Evolutionary conservation across 352 stramenopile genomes (phyloP).

Genomic region (Globisporangium recalcitrans): DNA sequence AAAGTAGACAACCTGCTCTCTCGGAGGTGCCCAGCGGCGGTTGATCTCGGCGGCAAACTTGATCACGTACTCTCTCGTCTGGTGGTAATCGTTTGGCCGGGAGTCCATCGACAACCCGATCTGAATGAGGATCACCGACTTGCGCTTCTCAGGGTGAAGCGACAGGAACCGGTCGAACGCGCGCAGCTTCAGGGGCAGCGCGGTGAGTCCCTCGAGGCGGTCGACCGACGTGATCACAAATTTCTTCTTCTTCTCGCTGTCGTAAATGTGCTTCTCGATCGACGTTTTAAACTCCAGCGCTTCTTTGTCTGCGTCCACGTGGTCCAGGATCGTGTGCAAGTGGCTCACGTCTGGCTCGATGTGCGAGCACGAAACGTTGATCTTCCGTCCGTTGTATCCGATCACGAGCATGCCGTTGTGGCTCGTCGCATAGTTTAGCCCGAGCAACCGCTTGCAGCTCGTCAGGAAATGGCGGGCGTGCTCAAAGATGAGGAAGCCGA

Average conservation of each 20-base stretch:
- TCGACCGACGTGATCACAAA: slow-evolving; percentile 90
- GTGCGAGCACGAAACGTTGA: slow-evolving; percentile 96
- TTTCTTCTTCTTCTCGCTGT: slow-evolving; percentile 28
- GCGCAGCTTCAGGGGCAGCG: slow-evolving; percentile 95
- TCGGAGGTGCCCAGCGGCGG: slow-evolving; percentile 49
- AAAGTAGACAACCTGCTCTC: slow-evolving; percentile 65
- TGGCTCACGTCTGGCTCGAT: slow-evolving; percentile 90
- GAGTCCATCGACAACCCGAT: slow-evolving; percentile 69
- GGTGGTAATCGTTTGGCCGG: slow-evolving; percentile 90
- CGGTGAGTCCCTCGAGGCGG: slow-evolving; percentile 93
- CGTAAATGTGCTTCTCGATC: slow-evolving; percentile 37
- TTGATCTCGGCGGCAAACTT: slow-evolving; percentile 93
- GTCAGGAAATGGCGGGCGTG: slow-evolving; percentile 92
- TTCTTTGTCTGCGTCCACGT: slow-evolving; percentile 35
- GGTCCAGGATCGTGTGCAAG: slow-evolving; percentile 60
- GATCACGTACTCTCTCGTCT: slow-evolving; percentile 88
- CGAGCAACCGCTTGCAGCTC: slow-evolving; percentile 90
- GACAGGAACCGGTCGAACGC: slow-evolving; percentile 94
- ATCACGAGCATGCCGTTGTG: slow-evolving; percentile 88
- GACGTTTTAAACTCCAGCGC: slow-evolving; percentile 25
- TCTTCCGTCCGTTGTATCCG: slow-evolving; percentile 94
- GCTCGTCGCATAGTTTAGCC: slow-evolving; percentile 90
- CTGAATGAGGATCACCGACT: slow-evolving; percentile 73
- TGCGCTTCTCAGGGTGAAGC: slow-evolving; percentile 64
- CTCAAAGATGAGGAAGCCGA: slow-evolving; percentile 93